phyloP scores from a whole-genome alignment of 192 early-diverging fungal species.

The Chytriomyces confervae region DNA sequence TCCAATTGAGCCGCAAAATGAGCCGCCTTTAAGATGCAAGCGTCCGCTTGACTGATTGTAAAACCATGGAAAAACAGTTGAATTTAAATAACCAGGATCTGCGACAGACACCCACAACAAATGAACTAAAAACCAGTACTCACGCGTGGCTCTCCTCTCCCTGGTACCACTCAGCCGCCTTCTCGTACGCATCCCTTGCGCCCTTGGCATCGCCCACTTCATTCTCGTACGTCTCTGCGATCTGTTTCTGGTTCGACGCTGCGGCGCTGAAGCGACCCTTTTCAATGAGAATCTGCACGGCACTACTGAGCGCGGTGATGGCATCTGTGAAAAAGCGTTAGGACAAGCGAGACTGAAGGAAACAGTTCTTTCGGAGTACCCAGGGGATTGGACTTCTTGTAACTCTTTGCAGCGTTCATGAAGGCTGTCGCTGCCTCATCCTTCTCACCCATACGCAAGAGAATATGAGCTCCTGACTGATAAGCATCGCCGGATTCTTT shows the following conservation, averaged over 20 bases:
- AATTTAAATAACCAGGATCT: background rate
- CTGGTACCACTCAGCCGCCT: constrained; percentile 92
- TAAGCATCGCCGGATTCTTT: constrained; percentile 95
- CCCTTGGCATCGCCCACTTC: constrained; percentile 79
- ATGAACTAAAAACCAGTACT: too few species aligned
- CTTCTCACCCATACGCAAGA: constrained; percentile 74
- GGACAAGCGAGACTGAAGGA: background rate
- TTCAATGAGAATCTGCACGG: constrained; percentile 83
- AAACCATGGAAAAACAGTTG: background rate
- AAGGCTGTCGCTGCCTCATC: constrained; percentile 87
- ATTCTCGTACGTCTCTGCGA: constrained; percentile 90
- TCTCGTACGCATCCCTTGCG: constrained; percentile 86
- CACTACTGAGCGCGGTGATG: constrained; percentile 73
- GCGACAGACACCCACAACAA: constrained; percentile 40
- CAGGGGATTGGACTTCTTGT: constrained; percentile 82
- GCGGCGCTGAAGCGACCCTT: constrained; percentile 86
- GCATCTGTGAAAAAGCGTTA: constrained; percentile 60
- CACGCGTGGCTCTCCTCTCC: constrained; percentile 89
- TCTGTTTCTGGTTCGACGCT: constrained; percentile 92
- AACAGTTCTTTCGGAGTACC: constrained; percentile 48
- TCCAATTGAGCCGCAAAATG: constrained; percentile 87
- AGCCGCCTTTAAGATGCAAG: constrained; percentile 90
- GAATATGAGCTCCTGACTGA: constrained; percentile 80
- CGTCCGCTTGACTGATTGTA: constrained; percentile 78
- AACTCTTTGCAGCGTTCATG: constrained; percentile 88